Evolutionary conservation across 371 early-diverging fungal species (phyloP).

Genomic region (Circinella umbellata): DNA sequence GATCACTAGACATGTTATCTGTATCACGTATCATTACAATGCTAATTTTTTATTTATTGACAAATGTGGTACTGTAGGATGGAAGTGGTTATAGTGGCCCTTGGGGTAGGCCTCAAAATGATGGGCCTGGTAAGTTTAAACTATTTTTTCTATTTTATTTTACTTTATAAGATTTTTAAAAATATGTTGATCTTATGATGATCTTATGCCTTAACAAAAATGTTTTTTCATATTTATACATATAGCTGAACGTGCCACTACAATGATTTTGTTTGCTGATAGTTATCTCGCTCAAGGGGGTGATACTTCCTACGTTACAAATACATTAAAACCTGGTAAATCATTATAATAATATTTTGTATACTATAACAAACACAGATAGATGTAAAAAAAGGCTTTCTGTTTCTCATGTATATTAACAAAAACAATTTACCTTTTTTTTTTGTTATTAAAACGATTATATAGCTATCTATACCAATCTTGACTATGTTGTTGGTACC

Average conservation of each 20-base stretch:
- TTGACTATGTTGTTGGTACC: conserved; percentile 63
- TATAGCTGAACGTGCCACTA: conserved; percentile 65
- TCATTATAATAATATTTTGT: no score
- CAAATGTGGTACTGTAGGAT: conserved; percentile 3
- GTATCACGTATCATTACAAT: no score
- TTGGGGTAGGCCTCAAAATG: conserved; percentile 70
- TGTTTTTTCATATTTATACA: no score
- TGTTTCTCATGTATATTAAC: no score
- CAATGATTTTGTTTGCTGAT: conserved; percentile 53
- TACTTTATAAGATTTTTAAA: no score
- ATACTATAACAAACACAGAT: no score
- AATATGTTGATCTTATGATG: no score
- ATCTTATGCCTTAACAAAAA: no score
- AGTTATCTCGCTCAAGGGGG: conserved; percentile 24
- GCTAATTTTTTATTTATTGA: background rate
- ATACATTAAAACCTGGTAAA: conserved; percentile 19
- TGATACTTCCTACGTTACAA: conserved; percentile 20
- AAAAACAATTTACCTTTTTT: no score
- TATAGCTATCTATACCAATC: conserved; percentile 43
- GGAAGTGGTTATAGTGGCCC: conserved; percentile 19
- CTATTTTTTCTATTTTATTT: no score
- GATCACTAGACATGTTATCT: no score
- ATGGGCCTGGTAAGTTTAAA: conserved; percentile 60
- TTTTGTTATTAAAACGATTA: background rate
- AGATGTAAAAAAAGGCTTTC: no score